These are phyloP conservation scores for Talaromyces sp. DNA, from an alignment of 2,329 filamentous ascomycete genomes.

Conservation along the genomic window DNA sequence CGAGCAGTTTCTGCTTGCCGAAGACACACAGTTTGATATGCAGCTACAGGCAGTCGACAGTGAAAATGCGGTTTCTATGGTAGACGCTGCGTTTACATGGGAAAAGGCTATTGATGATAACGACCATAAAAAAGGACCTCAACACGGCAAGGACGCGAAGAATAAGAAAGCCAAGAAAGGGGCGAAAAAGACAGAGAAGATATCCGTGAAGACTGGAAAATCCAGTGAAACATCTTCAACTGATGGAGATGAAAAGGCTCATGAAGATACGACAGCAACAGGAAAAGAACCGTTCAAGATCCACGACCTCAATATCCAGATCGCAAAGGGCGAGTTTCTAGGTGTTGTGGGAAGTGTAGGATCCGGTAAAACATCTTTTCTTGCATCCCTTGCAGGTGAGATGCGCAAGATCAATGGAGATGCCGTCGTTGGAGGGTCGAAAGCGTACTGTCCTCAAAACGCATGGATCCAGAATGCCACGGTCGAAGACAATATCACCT, in stretches of 20 bases:
- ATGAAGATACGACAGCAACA: background rate
- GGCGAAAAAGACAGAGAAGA: background rate
- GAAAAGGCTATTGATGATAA: slow-evolving; percentile 44
- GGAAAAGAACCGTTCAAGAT: slow-evolving; percentile 30
- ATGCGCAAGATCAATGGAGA: slow-evolving; percentile 39
- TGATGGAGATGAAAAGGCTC: slow-evolving; percentile 16
- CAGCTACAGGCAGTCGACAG: slow-evolving; percentile 44
- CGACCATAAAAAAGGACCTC: background rate
- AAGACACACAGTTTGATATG: slow-evolving; percentile 72
- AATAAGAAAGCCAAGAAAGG: slow-evolving; percentile 9
- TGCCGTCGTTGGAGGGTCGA: slow-evolving; percentile 7
- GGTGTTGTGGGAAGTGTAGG: slow-evolving; percentile 42
- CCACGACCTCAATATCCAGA: slow-evolving; percentile 25
- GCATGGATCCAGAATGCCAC: slow-evolving; percentile 86
- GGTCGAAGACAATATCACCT: slow-evolving; percentile 73
- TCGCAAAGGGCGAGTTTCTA: slow-evolving; percentile 26
- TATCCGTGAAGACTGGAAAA: slow-evolving; percentile 1
- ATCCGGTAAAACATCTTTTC: slow-evolving; percentile 68
- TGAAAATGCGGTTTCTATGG: slow-evolving; percentile 59
- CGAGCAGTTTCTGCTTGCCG: slow-evolving; percentile 74
- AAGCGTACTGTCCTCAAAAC: slow-evolving; percentile 65
- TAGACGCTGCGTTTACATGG: slow-evolving; percentile 76
- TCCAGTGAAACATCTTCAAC: slow-evolving; percentile 21
- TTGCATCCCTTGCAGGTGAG: slow-evolving; percentile 69
- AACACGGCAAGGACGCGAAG: slow-evolving; percentile 11